Conservation (phyloP, 495 filamentous ascomycete genomes). For the Corynascus novoguineensis region DNA sequence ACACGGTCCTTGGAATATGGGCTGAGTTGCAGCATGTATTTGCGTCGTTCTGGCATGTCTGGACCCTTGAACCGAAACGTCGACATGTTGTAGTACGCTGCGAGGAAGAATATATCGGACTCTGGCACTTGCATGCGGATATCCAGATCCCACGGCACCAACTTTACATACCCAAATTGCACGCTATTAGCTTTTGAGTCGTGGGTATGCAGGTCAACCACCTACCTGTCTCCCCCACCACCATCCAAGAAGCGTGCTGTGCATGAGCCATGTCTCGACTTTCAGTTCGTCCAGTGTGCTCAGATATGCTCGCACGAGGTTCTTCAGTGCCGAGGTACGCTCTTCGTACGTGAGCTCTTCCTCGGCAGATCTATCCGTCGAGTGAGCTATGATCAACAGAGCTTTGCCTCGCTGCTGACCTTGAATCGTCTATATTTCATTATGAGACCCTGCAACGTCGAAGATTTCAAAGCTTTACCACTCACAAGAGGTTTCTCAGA, state of each 20-base stretch:
- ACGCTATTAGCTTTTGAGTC: not conserved
- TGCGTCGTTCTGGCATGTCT: slow-evolving; percentile 37
- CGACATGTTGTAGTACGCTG: slow-evolving; percentile 59
- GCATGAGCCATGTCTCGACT: slow-evolving; percentile 30
- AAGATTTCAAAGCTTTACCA: too few species aligned
- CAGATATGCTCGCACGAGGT: slow-evolving; percentile 63
- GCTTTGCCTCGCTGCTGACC: not conserved
- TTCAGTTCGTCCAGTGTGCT: slow-evolving; percentile 51
- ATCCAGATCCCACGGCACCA: slow-evolving; percentile 72
- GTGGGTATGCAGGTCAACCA: not conserved
- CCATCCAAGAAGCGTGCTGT: slow-evolving; percentile 27
- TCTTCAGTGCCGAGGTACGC: slow-evolving; percentile 38
- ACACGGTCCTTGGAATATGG: slow-evolving; percentile 57
- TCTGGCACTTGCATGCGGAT: slow-evolving; percentile 66
- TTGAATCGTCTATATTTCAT: not conserved
- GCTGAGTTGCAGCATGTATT: slow-evolving; percentile 67
- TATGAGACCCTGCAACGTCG: not conserved
- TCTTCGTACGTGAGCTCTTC: slow-evolving; percentile 42
- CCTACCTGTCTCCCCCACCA: slow-evolving; percentile 30
- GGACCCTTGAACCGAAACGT: slow-evolving; percentile 51
- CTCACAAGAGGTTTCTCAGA: too few species aligned
- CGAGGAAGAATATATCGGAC: slow-evolving; percentile 59
- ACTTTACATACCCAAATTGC: too few species aligned
- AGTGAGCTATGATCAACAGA: not conserved
- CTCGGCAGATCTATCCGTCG: slow-evolving; percentile 44